Conservation (phyloP, 805 yeast species). For the Kluyveromyces starmeri region DNA sequence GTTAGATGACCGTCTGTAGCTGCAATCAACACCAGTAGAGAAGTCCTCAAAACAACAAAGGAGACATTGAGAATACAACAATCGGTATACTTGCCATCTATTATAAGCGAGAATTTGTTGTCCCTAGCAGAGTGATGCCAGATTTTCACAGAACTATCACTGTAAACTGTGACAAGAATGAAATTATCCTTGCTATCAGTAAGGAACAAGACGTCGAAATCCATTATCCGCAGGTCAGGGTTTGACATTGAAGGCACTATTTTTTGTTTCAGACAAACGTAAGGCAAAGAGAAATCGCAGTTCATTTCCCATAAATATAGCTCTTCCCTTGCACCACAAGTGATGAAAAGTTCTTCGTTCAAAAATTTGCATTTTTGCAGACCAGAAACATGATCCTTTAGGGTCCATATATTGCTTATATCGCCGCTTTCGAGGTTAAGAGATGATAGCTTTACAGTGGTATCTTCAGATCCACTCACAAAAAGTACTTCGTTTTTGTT, state of each 20-base stretch:
- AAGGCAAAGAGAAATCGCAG: conserved; percentile 32
- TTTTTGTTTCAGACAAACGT: conserved; percentile 40
- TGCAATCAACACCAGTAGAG: conserved; percentile 40
- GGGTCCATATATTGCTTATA: conserved; percentile 45
- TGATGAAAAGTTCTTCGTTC: conserved; percentile 37
- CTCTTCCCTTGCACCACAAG: conserved; percentile 84
- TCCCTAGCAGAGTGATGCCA: conserved; percentile 42
- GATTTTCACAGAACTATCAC: conserved; percentile 68
- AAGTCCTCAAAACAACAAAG: conserved; percentile 30
- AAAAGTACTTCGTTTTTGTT: conserved; percentile 34
- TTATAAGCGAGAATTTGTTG: conserved; percentile 36
- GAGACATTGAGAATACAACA: conserved; percentile 68
- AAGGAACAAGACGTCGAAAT: conserved; percentile 47
- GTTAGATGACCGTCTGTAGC: conserved; percentile 80
- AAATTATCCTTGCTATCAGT: conserved; percentile 14
- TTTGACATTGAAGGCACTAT: conserved; percentile 47
- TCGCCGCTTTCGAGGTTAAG: conserved; percentile 31
- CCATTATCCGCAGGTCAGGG: conserved; percentile 90
- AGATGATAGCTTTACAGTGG: conserved; percentile 55
- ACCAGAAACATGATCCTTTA: conserved; percentile 83
- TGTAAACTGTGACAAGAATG: conserved; percentile 60
- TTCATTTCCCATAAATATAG: conserved; percentile 67
- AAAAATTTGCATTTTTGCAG: conserved; percentile 65
- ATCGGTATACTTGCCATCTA: conserved; percentile 49
- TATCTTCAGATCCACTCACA: conserved; percentile 84